A percentile compares a stretch with the other conserved stretches of the same genome.
Evolutionary conservation across 345 rosid species (phyloP).

Genomic region (Rhodomyrtus tomentosa): DNA sequence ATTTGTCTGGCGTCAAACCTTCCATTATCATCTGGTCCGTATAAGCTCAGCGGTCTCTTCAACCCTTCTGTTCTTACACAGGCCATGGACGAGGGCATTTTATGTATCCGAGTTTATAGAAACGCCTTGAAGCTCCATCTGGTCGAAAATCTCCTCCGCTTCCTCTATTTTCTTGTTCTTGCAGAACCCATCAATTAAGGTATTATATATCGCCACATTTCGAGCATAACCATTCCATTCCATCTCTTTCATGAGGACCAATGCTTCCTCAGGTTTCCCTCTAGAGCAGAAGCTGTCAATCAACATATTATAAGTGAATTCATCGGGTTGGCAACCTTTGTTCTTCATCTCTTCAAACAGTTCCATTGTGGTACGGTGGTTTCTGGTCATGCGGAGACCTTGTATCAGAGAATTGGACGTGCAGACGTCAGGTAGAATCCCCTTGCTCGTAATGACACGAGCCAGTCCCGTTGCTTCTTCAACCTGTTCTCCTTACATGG

Average conservation of each 20-base stretch:
- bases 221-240: constrained; percentile 67
- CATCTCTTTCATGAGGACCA: constrained; percentile 68
- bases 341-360: constrained; percentile 74
- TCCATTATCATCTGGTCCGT: constrained; percentile 95
- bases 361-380: constrained; percentile 48
- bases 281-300: constrained; percentile 63
- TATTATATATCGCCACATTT: constrained; percentile 68
- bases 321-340: constrained; percentile 75
- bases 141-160: constrained; percentile 87
- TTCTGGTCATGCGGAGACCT: constrained; percentile 57
- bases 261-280: constrained; percentile 59
- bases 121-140: constrained; percentile 86
- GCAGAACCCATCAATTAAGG: constrained; percentile 81
- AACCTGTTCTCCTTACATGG: constrained; percentile 75
- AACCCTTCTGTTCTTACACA: constrained; percentile 58
- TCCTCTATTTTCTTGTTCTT: constrained; percentile 61
- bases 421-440: constrained; percentile 59
- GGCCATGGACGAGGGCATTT: constrained; percentile 82
- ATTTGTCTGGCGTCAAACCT: constrained; percentile 73
- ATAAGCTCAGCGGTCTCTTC: constrained; percentile 78
- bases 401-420: constrained; percentile 79
- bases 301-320: constrained; percentile 72
- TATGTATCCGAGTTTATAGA: constrained; percentile 77
- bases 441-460: constrained; percentile 55
- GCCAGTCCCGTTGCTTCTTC: constrained; percentile 71